Base-by-base conservation (phyloP, 306 rosid species). In the Quercus suber region DNA sequence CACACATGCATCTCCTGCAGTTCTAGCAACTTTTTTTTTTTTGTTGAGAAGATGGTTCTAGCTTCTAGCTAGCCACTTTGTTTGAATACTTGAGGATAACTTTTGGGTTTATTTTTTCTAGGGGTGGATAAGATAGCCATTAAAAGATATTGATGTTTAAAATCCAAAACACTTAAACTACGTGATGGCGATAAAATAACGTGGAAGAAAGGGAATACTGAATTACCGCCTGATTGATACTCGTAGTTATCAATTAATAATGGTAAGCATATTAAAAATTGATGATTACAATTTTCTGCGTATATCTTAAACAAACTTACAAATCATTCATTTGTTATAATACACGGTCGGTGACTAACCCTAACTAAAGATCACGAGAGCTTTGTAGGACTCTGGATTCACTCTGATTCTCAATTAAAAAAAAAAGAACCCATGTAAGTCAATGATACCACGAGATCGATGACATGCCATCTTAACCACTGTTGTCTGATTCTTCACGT, bases 321-420 rank as follows among this genome's bases (percentile, higher is more conserved):
- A 43, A 49, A n/a, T 31, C 11, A 20, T 23, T 43, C 19, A 7
- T 53, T 69, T 67, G 73, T 71, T 80, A 71, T n/a, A 60, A 68
- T 69, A 78, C 35, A 63, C 30, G 81, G 88, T 81, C 90, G 90
- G 92, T 78, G 82, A 81, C 90, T 90, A 83, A 88, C 92, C 81
- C 90, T 73, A 73, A 88, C 92, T 86, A 83, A 86, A 86, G 19
- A 82, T 80, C 80, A 79, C 77, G 80, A 80, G 70, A 74, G 78
- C 69, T 69, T 74, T 52, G 55, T 78, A 84, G 68, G 55, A 57
- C 19, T 69, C 37, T 61, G 51, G 68, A 73, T 73, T 64, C 71
- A 49, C 75, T 73, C 83, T 60, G 31, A 15, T 43, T 64, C 35
- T 56, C 17, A 63, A n/a, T 69, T 83, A 30, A 19, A 35, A 35